A percentile compares a stretch with the other conserved stretches of the same genome.
Conservation (phyloP, 177 flowering plant species). For the Telopea speciosissima region DNA sequence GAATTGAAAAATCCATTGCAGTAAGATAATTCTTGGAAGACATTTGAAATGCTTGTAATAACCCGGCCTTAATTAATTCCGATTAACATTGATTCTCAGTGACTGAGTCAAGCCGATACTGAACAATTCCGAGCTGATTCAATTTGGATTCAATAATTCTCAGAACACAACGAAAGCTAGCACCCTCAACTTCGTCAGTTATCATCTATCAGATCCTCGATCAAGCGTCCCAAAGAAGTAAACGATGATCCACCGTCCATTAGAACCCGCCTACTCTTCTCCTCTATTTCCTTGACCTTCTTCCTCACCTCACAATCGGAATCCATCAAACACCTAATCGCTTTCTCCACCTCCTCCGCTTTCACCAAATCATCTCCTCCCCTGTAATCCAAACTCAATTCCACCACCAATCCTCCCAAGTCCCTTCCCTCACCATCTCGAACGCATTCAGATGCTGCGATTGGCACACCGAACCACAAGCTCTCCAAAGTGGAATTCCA, state of each 20-base stretch:
- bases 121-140: too few relatives aligned
- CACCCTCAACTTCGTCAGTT: not conserved
- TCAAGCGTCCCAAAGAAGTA: not conserved
- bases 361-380: constrained; percentile 1
- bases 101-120: too few relatives aligned
- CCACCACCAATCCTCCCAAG: constrained; percentile 16
- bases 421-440: constrained; percentile 18
- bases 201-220: not conserved
- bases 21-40: too few relatives aligned
- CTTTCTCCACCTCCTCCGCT: constrained; percentile 16
- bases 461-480: constrained; percentile 20
- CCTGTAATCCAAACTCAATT: constrained; percentile 7
- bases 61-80: too few relatives aligned
- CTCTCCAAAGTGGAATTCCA: constrained; percentile 31
- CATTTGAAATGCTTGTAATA: too few relatives aligned
- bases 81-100: too few relatives aligned
- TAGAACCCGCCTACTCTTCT: constrained; percentile 18
- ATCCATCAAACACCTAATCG: constrained; percentile 26
- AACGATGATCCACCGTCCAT: constrained; percentile 31
- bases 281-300: constrained; percentile 27
- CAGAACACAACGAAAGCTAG: too few relatives aligned
- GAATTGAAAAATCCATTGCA: too few relatives aligned
- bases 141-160: too few relatives aligned
- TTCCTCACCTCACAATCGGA: constrained; percentile 21
- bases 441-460: constrained; percentile 14